Percentiles rank a stretch among this genome's conserved stretches.
Evolutionary conservation across 2,329 filamentous ascomycete species (phyloP).

Genomic region (Fusarium coffeatum): DNA sequence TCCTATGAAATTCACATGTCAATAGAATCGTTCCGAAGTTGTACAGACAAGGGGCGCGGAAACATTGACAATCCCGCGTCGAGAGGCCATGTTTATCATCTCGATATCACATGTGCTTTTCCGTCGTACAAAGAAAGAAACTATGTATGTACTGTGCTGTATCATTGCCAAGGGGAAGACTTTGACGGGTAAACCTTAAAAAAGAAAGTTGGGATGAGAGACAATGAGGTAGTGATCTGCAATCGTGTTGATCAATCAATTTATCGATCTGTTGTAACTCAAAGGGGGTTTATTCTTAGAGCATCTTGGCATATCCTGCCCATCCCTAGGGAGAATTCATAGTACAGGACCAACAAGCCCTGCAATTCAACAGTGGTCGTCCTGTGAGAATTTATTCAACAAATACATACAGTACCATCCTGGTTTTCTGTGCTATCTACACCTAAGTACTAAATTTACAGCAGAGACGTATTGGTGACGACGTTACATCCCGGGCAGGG

Average conservation of each 20-base stretch:
- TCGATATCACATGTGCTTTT: not conserved
- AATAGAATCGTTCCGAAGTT: not conserved
- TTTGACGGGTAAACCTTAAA: conserved; percentile 4
- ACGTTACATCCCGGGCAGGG: conserved; percentile 29
- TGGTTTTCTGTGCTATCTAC: not conserved
- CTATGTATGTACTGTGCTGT: not conserved
- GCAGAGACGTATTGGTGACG: not conserved
- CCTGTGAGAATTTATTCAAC: not conserved
- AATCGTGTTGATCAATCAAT: conserved; percentile 12
- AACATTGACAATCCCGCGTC: not conserved
- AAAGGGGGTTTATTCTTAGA: not conserved
- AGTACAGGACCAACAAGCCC: not conserved
- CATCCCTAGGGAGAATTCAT: not conserved
- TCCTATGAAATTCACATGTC: not conserved
- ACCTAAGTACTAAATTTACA: not conserved
- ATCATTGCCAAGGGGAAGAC: not conserved
- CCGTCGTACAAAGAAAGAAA: not conserved
- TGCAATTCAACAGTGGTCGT: not conserved
- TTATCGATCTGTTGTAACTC: conserved; percentile 15
- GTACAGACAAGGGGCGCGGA: not conserved
- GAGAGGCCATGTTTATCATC: not conserved
- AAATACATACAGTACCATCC: not conserved
- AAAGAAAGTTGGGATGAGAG: not conserved
- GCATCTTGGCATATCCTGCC: not conserved
- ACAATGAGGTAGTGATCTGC: conserved; percentile 5